Percentiles rank a stretch among this genome's conserved stretches.
Evolutionary conservation across 2,329 filamentous ascomycete genomes (phyloP).

Genomic region (Colletotrichum tabaci): DNA sequence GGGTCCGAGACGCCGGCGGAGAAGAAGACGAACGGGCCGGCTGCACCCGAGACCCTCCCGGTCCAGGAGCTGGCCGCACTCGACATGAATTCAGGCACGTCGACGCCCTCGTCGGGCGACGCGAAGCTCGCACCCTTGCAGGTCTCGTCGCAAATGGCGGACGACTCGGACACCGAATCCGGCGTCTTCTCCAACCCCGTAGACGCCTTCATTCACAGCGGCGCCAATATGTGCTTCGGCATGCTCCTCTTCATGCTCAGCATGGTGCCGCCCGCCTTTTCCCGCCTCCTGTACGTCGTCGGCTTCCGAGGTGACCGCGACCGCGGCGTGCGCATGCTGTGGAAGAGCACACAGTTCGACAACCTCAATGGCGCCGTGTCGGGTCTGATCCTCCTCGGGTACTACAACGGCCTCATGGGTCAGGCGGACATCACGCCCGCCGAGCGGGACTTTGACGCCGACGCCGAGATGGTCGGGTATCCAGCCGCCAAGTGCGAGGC

Average conservation of each 20-base stretch:
- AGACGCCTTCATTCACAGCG: conserved; percentile 91
- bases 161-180: conserved; percentile 42
- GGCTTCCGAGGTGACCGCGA: conserved; percentile 93
- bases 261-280: conserved; percentile 92
- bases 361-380: conserved; percentile 96
- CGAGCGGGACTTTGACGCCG: conserved; percentile 66
- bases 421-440: conserved; percentile 89
- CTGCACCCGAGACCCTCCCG: conserved; percentile 10
- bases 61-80: conserved; percentile 26
- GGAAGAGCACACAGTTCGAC: conserved; percentile 87
- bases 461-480: conserved; percentile 77
- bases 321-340: conserved; percentile 86
- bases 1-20: conserved; percentile 63
- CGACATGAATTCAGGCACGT: conserved; percentile 34
- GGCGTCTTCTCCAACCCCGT: conserved; percentile 78
- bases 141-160: conserved; percentile 31
- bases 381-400: conserved; percentile 84
- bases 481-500: conserved; percentile 77
- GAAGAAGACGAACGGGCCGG: conserved; percentile 54
- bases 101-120: conserved; percentile 29
- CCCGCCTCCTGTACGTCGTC: conserved; percentile 87
- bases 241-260: conserved; percentile 89
- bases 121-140: conserved; percentile 35
- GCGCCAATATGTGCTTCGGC: conserved; percentile 91
- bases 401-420: conserved; percentile 89